Evolutionary conservation across 495 filamentous ascomycete species (phyloP).

Genomic region (Penicillium egyptiacum): DNA sequence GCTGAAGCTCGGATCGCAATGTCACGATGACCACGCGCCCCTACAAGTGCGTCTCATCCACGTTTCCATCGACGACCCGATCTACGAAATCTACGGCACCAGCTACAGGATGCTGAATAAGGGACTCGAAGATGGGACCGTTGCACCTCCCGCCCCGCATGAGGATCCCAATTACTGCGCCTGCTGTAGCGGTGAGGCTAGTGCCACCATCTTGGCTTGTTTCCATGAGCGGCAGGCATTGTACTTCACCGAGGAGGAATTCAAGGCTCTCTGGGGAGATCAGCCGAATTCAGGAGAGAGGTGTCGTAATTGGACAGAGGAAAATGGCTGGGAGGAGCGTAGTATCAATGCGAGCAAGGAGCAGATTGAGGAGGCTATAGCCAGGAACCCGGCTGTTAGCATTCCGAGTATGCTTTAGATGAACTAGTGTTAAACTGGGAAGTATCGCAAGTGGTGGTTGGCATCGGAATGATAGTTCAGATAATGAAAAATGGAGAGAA

Average conservation of each 20-base stretch:
- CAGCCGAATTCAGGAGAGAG: neutral
- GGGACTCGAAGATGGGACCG: neutral
- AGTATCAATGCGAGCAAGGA: neutral
- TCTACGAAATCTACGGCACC: conserved; percentile 7
- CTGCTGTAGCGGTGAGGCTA: conserved; percentile 15
- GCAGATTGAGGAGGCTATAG: conserved; percentile 18
- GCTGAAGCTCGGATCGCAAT: neutral
- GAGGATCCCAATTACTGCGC: conserved; percentile 6
- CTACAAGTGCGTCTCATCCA: conserved; percentile 13
- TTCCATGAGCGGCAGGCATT: conserved; percentile 13
- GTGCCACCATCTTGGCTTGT: conserved; percentile 7
- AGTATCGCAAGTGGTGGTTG: neutral
- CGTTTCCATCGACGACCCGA: conserved; percentile 3
- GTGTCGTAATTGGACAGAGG: neutral
- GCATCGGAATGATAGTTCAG: neutral
- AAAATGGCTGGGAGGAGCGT: neutral
- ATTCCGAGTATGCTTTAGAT: conserved; percentile 6
- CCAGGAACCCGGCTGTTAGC: neutral
- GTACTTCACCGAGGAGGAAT: conserved; percentile 10
- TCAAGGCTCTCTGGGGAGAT: conserved; percentile 7
- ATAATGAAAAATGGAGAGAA: neutral
- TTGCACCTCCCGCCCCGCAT: neutral
- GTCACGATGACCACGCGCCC: conserved; percentile 11
- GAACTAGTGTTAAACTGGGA: neutral
- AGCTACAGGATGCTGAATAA: neutral